Conservation (phyloP, 2,329 filamentous ascomycete species). For the Sporothrix euskadiensis region DNA sequence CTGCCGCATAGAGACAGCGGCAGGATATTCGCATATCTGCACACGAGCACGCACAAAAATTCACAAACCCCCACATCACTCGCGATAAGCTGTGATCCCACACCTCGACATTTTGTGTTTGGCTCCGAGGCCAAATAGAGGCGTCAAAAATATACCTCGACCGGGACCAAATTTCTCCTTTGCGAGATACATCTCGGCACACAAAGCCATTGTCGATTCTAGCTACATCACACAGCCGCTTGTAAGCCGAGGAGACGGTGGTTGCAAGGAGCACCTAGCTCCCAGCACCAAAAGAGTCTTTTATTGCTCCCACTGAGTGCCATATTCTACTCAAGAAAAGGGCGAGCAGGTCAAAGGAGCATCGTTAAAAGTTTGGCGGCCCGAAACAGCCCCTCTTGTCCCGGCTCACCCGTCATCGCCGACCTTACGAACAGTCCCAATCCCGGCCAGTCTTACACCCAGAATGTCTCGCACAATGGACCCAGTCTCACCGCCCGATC, state of each 20-base stretch:
- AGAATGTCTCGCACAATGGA: constrained; percentile 35
- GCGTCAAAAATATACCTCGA: background rate
- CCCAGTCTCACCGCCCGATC: constrained; percentile 48
- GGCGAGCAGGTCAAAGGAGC: background rate
- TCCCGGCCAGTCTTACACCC: background rate
- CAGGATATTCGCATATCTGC: constrained; percentile 18
- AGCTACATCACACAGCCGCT: background rate
- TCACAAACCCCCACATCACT: constrained; percentile 35
- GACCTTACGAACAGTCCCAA: background rate
- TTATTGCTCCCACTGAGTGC: background rate
- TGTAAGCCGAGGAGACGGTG: background rate
- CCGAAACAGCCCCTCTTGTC: background rate
- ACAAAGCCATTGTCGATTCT: background rate
- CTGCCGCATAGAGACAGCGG: constrained; percentile 10
- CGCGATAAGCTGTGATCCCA: constrained; percentile 29
- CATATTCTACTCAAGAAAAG: background rate
- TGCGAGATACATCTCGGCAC: background rate
- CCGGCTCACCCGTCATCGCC: background rate
- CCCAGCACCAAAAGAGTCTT: background rate
- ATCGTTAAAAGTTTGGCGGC: background rate
- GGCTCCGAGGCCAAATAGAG: background rate
- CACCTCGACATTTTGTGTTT: background rate
- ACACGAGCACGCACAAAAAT: constrained; percentile 16
- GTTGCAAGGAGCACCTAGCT: background rate
- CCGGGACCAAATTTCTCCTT: background rate